phyloP scores from a whole-genome alignment of 1,284 basidiomycete species.

The Sanghuangporus baumii region DNA sequence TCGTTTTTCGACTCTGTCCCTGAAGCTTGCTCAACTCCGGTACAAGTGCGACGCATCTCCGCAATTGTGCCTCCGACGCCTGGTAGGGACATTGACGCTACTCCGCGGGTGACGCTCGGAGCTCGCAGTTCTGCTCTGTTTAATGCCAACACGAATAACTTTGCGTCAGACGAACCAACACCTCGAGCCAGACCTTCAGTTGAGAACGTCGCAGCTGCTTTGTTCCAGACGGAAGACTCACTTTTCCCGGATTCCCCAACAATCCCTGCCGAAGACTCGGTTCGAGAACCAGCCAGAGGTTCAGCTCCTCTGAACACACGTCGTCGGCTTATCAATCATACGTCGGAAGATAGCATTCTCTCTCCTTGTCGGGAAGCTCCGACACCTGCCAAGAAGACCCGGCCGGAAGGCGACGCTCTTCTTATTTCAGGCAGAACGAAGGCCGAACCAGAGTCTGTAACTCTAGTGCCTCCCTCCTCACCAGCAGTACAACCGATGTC shows the following conservation, averaged over 20 bases:
- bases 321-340: conserved; percentile 21
- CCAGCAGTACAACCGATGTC: conserved; percentile 1
- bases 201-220: not conserved
- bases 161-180: conserved; percentile 9
- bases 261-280: not conserved
- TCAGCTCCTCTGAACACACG: not conserved
- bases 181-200: conserved; percentile 1
- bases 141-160: not conserved
- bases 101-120: conserved; percentile 10
- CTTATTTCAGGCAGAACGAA: not conserved
- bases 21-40: conserved; percentile 17
- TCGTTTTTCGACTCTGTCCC: conserved; percentile 16
- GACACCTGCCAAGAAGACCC: conserved; percentile 23
- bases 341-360: conserved; percentile 31
- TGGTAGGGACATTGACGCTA: conserved; percentile 13
- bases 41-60: not conserved
- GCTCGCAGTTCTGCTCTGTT: not conserved
- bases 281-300: not conserved
- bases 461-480: conserved; percentile 6
- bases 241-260: conserved; percentile 5
- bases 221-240: conserved; percentile 3
- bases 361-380: conserved; percentile 32
- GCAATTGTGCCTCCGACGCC: conserved; percentile 1
- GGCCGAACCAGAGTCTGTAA: conserved; percentile 8
- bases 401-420: not conserved